Percentiles rank a stretch among this genome's conserved stretches.
phyloP scores from a whole-genome alignment of 768 basidiomycete genomes.

The Leucosporidium yakuticum region DNA sequence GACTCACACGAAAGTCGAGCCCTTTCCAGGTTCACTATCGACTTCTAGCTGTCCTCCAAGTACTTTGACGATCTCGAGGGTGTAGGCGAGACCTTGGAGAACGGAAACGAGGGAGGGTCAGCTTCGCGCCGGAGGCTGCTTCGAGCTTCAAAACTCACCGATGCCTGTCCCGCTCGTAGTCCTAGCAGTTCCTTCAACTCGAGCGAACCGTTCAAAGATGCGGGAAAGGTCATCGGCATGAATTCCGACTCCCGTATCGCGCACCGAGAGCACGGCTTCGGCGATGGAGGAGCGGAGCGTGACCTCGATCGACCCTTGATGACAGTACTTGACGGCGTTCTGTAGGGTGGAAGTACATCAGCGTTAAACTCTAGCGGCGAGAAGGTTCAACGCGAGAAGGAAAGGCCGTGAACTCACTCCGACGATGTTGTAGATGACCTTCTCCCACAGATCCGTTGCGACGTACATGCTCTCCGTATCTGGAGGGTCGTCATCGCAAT shows the following conservation, averaged over 20 bases:
- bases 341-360: not conserved
- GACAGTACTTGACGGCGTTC: constrained; percentile 7
- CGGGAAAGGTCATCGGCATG: not conserved
- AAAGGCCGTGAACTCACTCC: constrained; percentile 18
- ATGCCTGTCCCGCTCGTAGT: constrained; percentile 8
- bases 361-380: no score
- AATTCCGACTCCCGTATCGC: constrained; percentile 11
- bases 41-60: constrained; percentile 33
- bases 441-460: constrained; percentile 27
- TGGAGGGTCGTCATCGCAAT: constrained; percentile 28
- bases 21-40: constrained; percentile 21
- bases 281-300: not conserved
- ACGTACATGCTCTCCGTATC: constrained; percentile 15
- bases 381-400: not conserved
- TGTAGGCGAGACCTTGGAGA: constrained; percentile 30
- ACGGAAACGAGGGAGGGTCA: not conserved
- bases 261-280: not conserved
- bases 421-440: constrained; percentile 18
- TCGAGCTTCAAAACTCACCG: not conserved
- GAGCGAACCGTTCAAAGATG: constrained; percentile 13
- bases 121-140: not conserved
- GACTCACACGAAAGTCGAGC: constrained; percentile 20
- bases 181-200: not conserved
- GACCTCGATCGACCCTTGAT: not conserved
- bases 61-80: constrained; percentile 29